Base-by-base conservation (phyloP, 2,329 filamentous ascomycete species). In the Ophiocordyceps camponoti-leonardi region DNA sequence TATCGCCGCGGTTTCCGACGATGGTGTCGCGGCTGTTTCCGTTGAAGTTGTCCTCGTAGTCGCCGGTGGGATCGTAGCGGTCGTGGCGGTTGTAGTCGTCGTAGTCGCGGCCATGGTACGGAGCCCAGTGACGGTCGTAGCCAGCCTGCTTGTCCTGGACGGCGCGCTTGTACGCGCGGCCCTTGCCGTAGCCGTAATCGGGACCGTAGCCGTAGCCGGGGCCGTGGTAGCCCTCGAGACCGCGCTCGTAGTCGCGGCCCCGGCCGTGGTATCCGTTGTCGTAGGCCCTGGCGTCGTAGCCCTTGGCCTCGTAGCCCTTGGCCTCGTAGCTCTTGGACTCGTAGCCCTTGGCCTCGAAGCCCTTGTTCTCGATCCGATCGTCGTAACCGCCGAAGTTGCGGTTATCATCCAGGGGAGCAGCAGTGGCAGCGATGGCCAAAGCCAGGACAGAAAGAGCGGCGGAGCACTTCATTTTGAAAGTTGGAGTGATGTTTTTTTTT, bases 361-460 rank as follows among this genome's bases (percentile, higher is more conserved):
- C 42, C 28, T n/a, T 42, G 22, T 42, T 26, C 22, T 10, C 11
- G 22, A 26, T 1, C 13, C 40, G 13, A 5, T 23, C 12, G 40
- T 26, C 20, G 40, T 26, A 23, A n/a, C n/a, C n/a, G n/a, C n/a
- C n/a, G n/a, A n/a, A n/a, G n/a, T n/a, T n/a, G 22, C 26, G 13
- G 22, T n/a, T n/a, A 20, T 42, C 14, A 20, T 42, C 30, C 19
- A 33, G 16, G 42, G 42, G 42, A 13, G 18, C 12, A 30, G 42
- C 42, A 11, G n/a, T 20, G 18, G 30, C 42, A 18, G 42, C 14
- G 20, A 20, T 14, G 30, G 42, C 42, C 6, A 44, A 20, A 33
- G 42, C 42, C 30, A 44, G 42, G 42, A 44, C 42, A 18, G 42
- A 44, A 33, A 44, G n/a, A 20, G 42, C 42, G 33, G 42, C 42